phyloP scores from a whole-genome alignment of 108 stramenopile species.

The Conticribra guillardii region DNA sequence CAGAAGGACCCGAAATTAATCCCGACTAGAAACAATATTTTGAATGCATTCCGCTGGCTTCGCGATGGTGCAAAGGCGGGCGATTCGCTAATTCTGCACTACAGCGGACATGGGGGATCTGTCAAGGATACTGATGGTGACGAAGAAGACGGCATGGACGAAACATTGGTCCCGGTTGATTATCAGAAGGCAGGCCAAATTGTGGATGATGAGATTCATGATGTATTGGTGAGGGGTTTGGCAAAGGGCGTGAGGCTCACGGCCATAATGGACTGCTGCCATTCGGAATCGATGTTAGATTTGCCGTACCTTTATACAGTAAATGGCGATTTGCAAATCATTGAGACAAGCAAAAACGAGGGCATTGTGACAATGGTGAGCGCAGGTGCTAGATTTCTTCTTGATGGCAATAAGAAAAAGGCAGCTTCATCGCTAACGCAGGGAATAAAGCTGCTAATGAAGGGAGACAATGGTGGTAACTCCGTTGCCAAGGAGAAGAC shows the following conservation, averaged over 20 bases:
- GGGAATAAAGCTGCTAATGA: too few relatives aligned
- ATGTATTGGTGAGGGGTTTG: slow-evolving; percentile 54
- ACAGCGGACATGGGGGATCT: slow-evolving; percentile 62
- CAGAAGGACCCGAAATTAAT: slow-evolving; percentile 9
- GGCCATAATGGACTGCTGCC: slow-evolving; percentile 78
- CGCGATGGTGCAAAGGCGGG: slow-evolving; percentile 22
- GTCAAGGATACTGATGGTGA: slow-evolving; percentile 46
- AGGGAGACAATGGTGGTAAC: too few relatives aligned
- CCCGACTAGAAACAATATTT: slow-evolving; percentile 36
- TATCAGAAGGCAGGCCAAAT: slow-evolving; percentile 62
- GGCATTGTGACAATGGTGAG: too few relatives aligned
- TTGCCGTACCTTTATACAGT: slow-evolving; percentile 46
- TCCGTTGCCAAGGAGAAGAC: too few relatives aligned
- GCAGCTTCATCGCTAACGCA: too few relatives aligned
- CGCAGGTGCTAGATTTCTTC: too few relatives aligned
- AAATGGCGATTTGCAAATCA: slow-evolving; percentile 48
- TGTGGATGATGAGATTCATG: slow-evolving; percentile 57
- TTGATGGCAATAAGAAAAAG: too few relatives aligned
- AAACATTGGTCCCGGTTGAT: slow-evolving; percentile 72
- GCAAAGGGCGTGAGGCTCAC: slow-evolving; percentile 61
- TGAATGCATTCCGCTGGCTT: slow-evolving; percentile 31
- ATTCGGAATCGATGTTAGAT: slow-evolving; percentile 58
- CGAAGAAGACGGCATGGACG: slow-evolving; percentile 64
- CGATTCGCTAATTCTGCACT: slow-evolving; percentile 68
- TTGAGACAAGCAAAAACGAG: too few relatives aligned